phyloP scores from a whole-genome alignment of 768 basidiomycete species.

The Boletus rubroflammeus region DNA sequence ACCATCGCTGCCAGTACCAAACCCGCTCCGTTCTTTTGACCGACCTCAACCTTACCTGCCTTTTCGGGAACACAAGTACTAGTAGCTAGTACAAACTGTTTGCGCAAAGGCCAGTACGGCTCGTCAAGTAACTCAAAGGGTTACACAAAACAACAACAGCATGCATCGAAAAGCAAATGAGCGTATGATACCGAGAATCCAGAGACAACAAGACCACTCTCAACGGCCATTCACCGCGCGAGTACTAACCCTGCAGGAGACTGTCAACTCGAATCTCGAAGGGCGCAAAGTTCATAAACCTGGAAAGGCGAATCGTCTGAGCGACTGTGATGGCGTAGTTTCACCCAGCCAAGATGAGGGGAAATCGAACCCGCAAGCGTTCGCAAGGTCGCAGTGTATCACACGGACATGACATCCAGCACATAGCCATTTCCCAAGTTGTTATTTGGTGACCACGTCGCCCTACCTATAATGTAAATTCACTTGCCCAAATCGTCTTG shows the following conservation, averaged over 20 bases:
- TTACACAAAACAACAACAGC: no score
- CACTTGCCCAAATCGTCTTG: constrained; percentile 16
- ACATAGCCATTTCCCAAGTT: constrained; percentile 1
- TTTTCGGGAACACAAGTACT: constrained; percentile 26
- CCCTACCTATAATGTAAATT: constrained; percentile 14
- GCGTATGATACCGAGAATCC: background rate
- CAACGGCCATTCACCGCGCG: background rate
- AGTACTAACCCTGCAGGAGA: background rate
- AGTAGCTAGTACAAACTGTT: no score
- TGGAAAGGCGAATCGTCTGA: constrained; percentile 15
- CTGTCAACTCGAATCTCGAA: constrained; percentile 3
- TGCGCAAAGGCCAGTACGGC: no score
- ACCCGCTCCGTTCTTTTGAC: background rate
- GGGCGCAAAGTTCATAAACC: background rate
- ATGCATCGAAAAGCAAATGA: background rate
- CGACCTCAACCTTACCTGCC: constrained; percentile 15
- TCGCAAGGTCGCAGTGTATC: constrained; percentile 7
- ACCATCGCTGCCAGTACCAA: constrained; percentile 22
- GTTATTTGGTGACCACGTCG: constrained; percentile 7
- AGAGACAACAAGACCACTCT: background rate
- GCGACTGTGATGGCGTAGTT: background rate
- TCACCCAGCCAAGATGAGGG: constrained; percentile 1
- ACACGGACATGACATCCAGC: constrained; percentile 29
- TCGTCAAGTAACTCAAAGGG: background rate
- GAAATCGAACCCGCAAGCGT: constrained; percentile 4